Evolutionary conservation across 2,329 filamentous ascomycete genomes (phyloP).

Genomic region (Paracoccidioides lutzii): DNA sequence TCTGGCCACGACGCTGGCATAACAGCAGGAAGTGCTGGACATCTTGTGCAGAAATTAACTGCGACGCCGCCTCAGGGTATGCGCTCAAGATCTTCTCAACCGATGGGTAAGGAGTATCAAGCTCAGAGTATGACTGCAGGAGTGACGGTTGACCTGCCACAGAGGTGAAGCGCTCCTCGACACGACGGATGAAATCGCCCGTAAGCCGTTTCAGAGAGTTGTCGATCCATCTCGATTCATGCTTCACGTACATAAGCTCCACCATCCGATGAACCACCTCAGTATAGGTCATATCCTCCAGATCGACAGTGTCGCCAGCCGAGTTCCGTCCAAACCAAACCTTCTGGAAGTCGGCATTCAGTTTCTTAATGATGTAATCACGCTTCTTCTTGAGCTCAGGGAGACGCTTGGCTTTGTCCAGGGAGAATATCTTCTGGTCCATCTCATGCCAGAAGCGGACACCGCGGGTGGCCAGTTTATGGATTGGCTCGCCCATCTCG

Average conservation of each 20-base stretch:
- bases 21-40: conserved; percentile 92
- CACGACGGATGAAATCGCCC: conserved; percentile 88
- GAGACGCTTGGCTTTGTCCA: conserved; percentile 89
- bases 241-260: conserved; percentile 81
- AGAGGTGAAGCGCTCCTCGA: conserved; percentile 91
- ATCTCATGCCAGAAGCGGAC: conserved; percentile 97
- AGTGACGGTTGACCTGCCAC: conserved; percentile 58
- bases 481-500: conserved; percentile 98
- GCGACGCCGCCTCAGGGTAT: conserved; percentile 75
- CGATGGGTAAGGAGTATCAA: conserved; percentile 65
- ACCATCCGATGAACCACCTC: conserved; percentile 80
- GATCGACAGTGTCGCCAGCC: conserved; percentile 64
- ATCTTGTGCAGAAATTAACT: conserved; percentile 96
- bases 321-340: conserved; percentile 89
- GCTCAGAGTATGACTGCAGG: conserved; percentile 79
- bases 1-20: conserved; percentile 83
- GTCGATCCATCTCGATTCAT: conserved; percentile 86
- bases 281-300: conserved; percentile 92
- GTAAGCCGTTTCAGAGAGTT: conserved; percentile 68
- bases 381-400: conserved; percentile 78
- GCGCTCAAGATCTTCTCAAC: conserved; percentile 66
- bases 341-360: conserved; percentile 94
- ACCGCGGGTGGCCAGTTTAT: conserved; percentile 94
- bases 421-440: conserved; percentile 94
- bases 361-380: conserved; percentile 84